Evolutionary conservation across 2,329 filamentous ascomycete genomes (phyloP).

Genomic region (Emmonsia crescens): DNA sequence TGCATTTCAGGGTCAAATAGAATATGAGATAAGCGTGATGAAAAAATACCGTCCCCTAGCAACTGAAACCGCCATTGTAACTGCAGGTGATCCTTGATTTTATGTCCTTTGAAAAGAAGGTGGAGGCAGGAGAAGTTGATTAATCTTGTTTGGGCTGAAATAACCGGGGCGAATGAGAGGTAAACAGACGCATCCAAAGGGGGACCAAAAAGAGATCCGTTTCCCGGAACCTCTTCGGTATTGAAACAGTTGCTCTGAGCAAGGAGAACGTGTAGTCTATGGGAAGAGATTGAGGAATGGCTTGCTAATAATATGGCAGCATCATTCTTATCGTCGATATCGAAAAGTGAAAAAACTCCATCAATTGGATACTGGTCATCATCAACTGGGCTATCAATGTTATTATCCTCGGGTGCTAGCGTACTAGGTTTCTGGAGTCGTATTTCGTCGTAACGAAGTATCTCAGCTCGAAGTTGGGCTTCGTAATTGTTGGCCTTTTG

Average conservation of each 20-base stretch:
- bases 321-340: constrained; percentile 23
- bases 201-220: constrained; percentile 23
- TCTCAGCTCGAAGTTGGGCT: constrained; percentile 25
- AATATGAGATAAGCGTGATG: constrained; percentile 65
- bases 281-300: constrained; percentile 16
- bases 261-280: constrained; percentile 22
- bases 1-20: constrained; percentile 77
- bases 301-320: not conserved
- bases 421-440: not conserved
- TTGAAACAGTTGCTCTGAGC: constrained; percentile 16
- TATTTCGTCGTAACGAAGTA: constrained; percentile 26
- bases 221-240: constrained; percentile 10
- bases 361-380: constrained; percentile 6
- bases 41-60: constrained; percentile 74
- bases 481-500: constrained; percentile 41
- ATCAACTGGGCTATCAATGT: not conserved
- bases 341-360: constrained; percentile 25
- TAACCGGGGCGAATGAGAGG: constrained; percentile 64
- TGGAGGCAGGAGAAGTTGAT: constrained; percentile 67
- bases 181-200: constrained; percentile 44
- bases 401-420: not conserved
- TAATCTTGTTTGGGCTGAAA: constrained; percentile 62
- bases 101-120: constrained; percentile 64
- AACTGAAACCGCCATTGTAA: constrained; percentile 74
- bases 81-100: constrained; percentile 59